Evolutionary conservation across 371 early-diverging fungal species (phyloP), one percentile per base, ranked within the genome.

Genomic region (Mucor plumbeus): DNA sequence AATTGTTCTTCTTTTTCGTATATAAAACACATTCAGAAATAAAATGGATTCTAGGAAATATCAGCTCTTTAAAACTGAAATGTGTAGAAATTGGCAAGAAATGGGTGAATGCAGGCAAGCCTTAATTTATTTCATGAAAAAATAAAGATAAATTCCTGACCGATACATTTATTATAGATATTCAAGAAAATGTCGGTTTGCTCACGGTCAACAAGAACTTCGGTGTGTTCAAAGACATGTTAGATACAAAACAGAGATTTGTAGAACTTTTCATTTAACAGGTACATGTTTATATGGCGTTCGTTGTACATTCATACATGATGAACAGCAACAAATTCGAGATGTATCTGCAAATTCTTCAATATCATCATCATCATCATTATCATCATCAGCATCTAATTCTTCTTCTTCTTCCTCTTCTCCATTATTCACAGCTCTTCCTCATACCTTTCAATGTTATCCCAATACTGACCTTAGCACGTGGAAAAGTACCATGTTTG

Each of bases 241-340:
- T 33, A 90, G 92, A 64, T 99, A 99, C 85, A 98, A 98, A 80
- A 92, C 97, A 13, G 91, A 92, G 69, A 86, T 93, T 14, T 96
- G 97, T 72, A 89, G 92, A 59, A 93, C 93, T 10, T 97, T 90
- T 82, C 93, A 94, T 80, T 88, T 90, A 65, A 91, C 91, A 10
- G 98, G 98, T 17, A 83, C 85, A 33, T 99, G 99, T 80, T 91
- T 91, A 6, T 99, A 98, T 77, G 97, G 95, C 15, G 89, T 88
- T 35, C 94, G 95, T 65, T 99, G 99, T 81, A 96, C 97, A 61
- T 99, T 98, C 85, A 92, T 96, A 15, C 99, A 99, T 75, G 80
- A 79, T 61, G 84, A 82, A 48, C 54, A 47, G 10, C 38, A 15
- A 21, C 21, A 62, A 0, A 33, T 47, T 36, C 26, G 10, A 14